phyloP scores from a whole-genome alignment of 306 rosid genomes.

The Oxytropis ochrocephala region DNA sequence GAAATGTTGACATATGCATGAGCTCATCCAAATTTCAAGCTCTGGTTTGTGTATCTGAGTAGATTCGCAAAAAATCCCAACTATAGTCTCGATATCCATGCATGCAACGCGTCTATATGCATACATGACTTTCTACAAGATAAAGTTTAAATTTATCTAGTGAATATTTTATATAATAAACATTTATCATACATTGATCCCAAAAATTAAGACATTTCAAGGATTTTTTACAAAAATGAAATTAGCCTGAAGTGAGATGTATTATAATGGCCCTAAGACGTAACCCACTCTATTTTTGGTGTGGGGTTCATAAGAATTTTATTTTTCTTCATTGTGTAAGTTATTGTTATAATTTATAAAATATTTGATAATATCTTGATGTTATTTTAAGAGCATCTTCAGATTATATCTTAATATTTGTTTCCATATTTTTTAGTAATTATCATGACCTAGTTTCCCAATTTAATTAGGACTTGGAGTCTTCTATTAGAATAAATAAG shows the following conservation, averaged over 20 bases:
- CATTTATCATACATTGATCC: not conserved
- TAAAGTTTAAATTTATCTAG: not conserved
- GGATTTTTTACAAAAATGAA: not conserved
- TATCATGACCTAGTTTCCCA: no score
- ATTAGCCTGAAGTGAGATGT: not conserved
- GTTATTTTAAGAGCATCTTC: no score
- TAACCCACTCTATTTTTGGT: not conserved
- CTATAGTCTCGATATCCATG: not conserved
- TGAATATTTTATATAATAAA: not conserved
- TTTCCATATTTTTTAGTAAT: no score
- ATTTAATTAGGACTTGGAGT: no score
- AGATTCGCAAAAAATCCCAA: no score
- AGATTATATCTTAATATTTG: no score
- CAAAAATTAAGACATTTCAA: not conserved
- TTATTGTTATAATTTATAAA: not conserved
- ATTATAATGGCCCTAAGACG: not conserved
- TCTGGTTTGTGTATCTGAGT: not conserved
- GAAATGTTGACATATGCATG: not conserved
- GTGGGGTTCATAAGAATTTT: not conserved
- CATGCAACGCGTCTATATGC: not conserved
- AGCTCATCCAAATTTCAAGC: not conserved
- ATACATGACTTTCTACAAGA: not conserved
- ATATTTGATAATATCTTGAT: not conserved
- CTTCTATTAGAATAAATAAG: no score
- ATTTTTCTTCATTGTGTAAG: not conserved